Base-by-base conservation (phyloP, 371 early-diverging fungal species). In the Gilbertella persicaria region DNA sequence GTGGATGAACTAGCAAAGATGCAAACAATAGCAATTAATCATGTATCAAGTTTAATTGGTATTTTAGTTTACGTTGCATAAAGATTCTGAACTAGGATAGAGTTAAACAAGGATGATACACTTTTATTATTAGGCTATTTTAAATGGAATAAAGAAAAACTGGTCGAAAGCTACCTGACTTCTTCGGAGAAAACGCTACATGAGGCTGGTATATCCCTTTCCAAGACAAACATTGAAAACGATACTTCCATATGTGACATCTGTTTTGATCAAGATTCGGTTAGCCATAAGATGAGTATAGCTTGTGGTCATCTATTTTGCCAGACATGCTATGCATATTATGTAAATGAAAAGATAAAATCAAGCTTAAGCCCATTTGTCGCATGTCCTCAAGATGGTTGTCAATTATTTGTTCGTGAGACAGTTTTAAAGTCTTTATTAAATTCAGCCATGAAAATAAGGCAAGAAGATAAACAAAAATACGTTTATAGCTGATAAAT, bases 101-200 rank as follows among this genome's bases (percentile, higher is more conserved):
- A 89, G 5, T 64, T 89, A 47, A 49, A 64, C 2, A 58, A 60
- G 16, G 69, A 84, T n/a, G 81, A 85, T 57, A 74, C 84, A 2
- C 71, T 80, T 23, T 83, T 86, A 8, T 66, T 95, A 48, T 75
- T 94, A 30, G 82, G 90, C 43, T 67, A 80, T 62, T 94, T 87
- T 69, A 73, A 80, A 53, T 96, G 96, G 96, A 93, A 94, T 70
- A 92, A 92, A 68, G 97, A 98, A 60, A 71, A 81, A 43, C 74
- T 96, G 17, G 79, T 96, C 38, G 97, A 98, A 64, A 70, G 78
- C 35, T 94, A 91, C 65, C 89, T 94, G 84, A 91, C 92, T 39
- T 66, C 77, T 33, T 79, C 91, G 0, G 87, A 85, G 10, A 75
- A 78, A 19, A 88, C 88, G 13, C 56, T 89, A 39, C 58, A 63